These are phyloP conservation scores for Arthrobotrys musiformis DNA, from an alignment of 2,329 filamentous ascomycete genomes.

Conservation along the genomic window DNA sequence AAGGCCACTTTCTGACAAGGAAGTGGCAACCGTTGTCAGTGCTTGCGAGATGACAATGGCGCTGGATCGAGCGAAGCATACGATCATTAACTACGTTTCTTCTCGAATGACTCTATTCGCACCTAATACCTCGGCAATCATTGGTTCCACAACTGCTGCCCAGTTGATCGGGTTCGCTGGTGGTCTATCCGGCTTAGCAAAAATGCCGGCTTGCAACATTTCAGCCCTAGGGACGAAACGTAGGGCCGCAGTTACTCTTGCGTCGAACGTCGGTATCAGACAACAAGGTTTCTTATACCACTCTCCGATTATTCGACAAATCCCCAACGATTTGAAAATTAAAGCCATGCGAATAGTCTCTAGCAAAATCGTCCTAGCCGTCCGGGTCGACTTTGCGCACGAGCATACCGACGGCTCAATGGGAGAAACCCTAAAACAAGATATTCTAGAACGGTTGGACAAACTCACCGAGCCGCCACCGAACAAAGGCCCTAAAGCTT, in stretches of 20 bases:
- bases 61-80: constrained; percentile 85
- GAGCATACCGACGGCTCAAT: constrained; percentile 82
- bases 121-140: constrained; percentile 88
- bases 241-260: constrained; percentile 80
- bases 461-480: constrained; percentile 92
- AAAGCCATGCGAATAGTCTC: constrained; percentile 96
- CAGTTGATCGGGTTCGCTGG: constrained; percentile 96
- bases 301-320: constrained; percentile 85
- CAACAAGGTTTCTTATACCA: constrained; percentile 95
- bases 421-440: constrained; percentile 81
- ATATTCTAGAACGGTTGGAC: constrained; percentile 85
- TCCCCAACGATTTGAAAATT: constrained; percentile 86
- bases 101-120: constrained; percentile 97
- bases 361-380: constrained; percentile 92
- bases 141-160: constrained; percentile 91
- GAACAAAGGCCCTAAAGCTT: constrained; percentile 85
- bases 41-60: constrained; percentile 90
- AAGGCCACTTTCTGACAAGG: constrained; percentile 76
- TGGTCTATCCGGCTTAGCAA: constrained; percentile 85
- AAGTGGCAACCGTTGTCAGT: constrained; percentile 77
- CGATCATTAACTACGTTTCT: constrained; percentile 91
- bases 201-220: constrained; percentile 93
- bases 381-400: constrained; percentile 87
- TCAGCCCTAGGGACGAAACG: constrained; percentile 91
- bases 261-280: constrained; percentile 88